phyloP scores from a whole-genome alignment of 352 stramenopile species.

The Salisapilia sapeloensis region DNA sequence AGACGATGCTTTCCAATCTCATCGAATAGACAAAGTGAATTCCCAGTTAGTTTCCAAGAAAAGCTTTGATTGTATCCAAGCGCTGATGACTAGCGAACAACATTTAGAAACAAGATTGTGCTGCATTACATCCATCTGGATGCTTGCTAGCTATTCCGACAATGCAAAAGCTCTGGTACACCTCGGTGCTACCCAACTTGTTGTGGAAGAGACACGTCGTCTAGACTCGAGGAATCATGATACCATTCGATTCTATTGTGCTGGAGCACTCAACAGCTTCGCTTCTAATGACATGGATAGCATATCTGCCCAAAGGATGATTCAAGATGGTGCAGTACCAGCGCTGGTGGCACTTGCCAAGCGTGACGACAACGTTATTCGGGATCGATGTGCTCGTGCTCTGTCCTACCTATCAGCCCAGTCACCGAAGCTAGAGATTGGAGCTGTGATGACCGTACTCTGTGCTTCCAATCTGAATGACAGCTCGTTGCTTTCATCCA shows the following conservation, averaged over 20 bases:
- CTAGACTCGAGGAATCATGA: slow-evolving; percentile 5
- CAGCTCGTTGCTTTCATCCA: no score
- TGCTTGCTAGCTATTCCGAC: slow-evolving; percentile 20
- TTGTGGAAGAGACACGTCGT: slow-evolving; percentile 23
- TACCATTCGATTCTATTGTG: slow-evolving; percentile 37
- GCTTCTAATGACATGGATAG: slow-evolving; percentile 4
- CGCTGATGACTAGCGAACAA: slow-evolving; percentile 14
- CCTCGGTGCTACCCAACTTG: slow-evolving; percentile 21
- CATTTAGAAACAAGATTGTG: slow-evolving; percentile 38
- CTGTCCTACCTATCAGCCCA: slow-evolving; percentile 53
- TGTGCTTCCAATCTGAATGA: no score
- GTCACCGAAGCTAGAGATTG: slow-evolving; percentile 49
- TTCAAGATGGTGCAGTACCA: slow-evolving; percentile 35
- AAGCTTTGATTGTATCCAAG: slow-evolving; percentile 18
- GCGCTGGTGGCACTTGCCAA: slow-evolving; percentile 46
- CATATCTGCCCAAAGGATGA: slow-evolving; percentile 33
- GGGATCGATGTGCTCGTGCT: slow-evolving; percentile 47
- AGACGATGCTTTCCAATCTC: background rate
- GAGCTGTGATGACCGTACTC: slow-evolving; percentile 16
- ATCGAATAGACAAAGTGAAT: slow-evolving; percentile 3
- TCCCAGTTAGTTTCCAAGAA: slow-evolving; percentile 10
- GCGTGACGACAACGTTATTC: slow-evolving; percentile 35
- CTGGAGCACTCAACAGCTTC: slow-evolving; percentile 35
- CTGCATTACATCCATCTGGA: slow-evolving; percentile 34
- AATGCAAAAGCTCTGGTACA: slow-evolving; percentile 24